These are phyloP conservation scores for Nigrospora sphaerica DNA, from an alignment of 2,329 filamentous ascomycete genomes.

Conservation along the genomic window DNA sequence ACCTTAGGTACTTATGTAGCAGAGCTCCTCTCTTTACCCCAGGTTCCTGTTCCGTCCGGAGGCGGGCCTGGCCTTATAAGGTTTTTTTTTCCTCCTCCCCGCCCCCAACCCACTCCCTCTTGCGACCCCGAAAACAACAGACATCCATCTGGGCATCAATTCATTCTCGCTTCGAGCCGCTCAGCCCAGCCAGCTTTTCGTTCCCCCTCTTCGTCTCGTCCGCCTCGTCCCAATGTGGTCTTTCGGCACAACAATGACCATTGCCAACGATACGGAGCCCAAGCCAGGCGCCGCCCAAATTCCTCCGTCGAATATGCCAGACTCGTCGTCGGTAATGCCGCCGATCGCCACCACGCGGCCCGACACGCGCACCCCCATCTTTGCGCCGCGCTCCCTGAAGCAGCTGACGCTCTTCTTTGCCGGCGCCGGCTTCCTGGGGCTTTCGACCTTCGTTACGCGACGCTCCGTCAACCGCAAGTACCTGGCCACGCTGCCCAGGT, in stretches of 20 bases:
- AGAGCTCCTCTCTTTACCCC: too few species aligned
- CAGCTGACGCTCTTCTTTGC: slow-evolving; percentile 67
- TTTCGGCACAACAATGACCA: slow-evolving; percentile 26
- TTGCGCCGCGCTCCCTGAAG: slow-evolving; percentile 43
- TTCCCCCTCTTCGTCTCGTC: too few species aligned
- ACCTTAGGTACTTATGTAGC: too few species aligned
- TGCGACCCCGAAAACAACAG: too few species aligned
- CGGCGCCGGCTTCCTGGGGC: slow-evolving; percentile 67
- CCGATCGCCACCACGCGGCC: slow-evolving; percentile 5
- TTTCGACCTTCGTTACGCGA: slow-evolving; percentile 65
- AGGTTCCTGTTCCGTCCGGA: too few species aligned
- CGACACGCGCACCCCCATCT: slow-evolving; percentile 15
- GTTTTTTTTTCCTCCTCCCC: too few species aligned
- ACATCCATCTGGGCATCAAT: too few species aligned
- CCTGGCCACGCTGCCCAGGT: slow-evolving; percentile 56
- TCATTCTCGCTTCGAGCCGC: too few species aligned
- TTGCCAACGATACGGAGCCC: slow-evolving; percentile 19
- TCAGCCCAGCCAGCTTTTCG: neutral
- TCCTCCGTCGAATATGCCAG: neutral
- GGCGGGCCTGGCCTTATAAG: too few species aligned
- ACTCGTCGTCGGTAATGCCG: neutral
- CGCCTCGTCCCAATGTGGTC: slow-evolving; percentile 19
- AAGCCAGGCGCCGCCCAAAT: slow-evolving; percentile 8
- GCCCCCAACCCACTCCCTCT: too few species aligned
- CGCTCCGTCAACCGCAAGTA: slow-evolving; percentile 62